Evolutionary conservation across 2,329 filamentous ascomycete species (phyloP).

Genomic region (Xylariaceae sp.): DNA sequence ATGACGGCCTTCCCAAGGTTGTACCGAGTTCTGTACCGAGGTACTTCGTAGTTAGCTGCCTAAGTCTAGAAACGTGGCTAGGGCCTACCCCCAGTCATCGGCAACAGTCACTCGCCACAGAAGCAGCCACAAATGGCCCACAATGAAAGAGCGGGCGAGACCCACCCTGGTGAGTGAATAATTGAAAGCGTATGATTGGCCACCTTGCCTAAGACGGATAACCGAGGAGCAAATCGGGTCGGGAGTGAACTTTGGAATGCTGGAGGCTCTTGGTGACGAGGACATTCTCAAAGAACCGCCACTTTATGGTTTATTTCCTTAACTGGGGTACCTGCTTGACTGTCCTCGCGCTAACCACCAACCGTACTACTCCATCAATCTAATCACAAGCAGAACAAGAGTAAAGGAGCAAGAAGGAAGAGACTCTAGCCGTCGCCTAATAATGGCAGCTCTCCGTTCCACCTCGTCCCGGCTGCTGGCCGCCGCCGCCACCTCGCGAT

Average conservation of each 20-base stretch:
- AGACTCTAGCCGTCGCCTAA: constrained; percentile 19
- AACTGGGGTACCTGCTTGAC: not conserved
- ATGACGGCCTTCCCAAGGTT: constrained; percentile 10
- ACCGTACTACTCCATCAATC: not conserved
- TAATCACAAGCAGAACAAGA: not conserved
- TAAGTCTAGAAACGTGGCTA: constrained; percentile 5
- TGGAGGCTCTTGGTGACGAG: constrained; percentile 29
- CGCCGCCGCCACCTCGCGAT: constrained; percentile 43
- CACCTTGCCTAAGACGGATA: constrained; percentile 23
- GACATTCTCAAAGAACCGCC: constrained; percentile 26
- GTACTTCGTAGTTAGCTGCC: no score
- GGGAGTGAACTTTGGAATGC: constrained; percentile 15
- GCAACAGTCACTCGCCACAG: not conserved
- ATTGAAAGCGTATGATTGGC: constrained; percentile 30
- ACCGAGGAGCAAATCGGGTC: constrained; percentile 31
- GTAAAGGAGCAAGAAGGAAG: not conserved
- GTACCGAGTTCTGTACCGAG: no score
- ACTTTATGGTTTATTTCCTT: constrained; percentile 11
- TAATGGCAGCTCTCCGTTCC: constrained; percentile 61
- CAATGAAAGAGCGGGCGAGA: not conserved
- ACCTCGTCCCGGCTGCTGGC: constrained; percentile 51
- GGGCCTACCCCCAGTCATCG: not conserved
- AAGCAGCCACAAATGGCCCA: constrained; percentile 1
- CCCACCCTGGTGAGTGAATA: constrained; percentile 28
- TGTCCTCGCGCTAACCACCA: not conserved